Conservation (phyloP, 208 protist species). For the Acanthamoeba culbertsoni region DNA sequence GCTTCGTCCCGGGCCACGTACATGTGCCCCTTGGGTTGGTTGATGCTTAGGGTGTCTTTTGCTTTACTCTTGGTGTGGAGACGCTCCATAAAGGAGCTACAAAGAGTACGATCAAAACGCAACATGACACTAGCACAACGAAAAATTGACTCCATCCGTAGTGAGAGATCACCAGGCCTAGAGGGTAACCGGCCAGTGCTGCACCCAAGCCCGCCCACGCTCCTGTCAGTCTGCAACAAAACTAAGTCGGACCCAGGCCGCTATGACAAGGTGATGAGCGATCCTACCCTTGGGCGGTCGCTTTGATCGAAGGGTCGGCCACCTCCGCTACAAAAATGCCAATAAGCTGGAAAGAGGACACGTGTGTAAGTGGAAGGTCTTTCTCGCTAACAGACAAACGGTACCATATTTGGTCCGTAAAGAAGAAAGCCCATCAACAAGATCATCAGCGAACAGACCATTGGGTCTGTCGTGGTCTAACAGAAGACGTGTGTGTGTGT, state of each 20-base stretch:
- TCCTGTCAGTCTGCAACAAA: background rate
- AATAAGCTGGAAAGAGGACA: background rate
- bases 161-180: background rate
- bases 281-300: background rate
- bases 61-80: background rate
- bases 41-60: background rate
- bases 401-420: constrained; percentile 17
- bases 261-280: background rate
- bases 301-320: background rate
- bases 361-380: background rate
- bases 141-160: background rate
- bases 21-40: too few relatives aligned
- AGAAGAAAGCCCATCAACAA: background rate
- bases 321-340: background rate
- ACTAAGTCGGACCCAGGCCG: background rate
- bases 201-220: background rate
- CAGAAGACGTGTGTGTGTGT: background rate
- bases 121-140: background rate
- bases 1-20: too few relatives aligned
- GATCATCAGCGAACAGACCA: background rate
- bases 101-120: background rate
- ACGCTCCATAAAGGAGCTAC: background rate
- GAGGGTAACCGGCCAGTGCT: background rate
- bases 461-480: background rate
- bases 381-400: background rate